A percentile compares a stretch with the other conserved stretches of the same genome.
phyloP scores from a whole-genome alignment of 106 monocot species.

The Alisma plantagoaquatica region DNA sequence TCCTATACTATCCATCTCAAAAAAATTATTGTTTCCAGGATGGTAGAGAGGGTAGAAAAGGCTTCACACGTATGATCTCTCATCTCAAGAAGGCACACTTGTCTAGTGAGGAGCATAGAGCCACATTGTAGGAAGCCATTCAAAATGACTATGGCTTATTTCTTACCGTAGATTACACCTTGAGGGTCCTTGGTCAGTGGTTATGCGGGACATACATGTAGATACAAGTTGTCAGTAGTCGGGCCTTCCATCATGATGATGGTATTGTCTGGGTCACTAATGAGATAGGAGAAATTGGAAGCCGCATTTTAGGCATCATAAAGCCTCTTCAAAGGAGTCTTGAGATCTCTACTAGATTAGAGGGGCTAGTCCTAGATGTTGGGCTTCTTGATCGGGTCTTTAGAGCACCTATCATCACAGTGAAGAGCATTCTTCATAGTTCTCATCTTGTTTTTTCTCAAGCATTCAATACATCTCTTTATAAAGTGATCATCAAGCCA shows the following conservation, averaged over 20 bases:
- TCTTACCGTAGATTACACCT: background rate
- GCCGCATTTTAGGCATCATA: background rate
- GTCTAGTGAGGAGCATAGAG: background rate
- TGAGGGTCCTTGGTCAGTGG: background rate
- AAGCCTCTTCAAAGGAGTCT: background rate
- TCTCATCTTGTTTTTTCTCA: background rate
- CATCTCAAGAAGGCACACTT: background rate
- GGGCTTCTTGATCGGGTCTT: background rate
- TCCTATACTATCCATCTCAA: no score
- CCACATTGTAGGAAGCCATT: background rate
- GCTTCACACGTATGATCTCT: background rate
- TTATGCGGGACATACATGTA: background rate
- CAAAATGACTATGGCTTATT: background rate
- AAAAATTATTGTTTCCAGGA: background rate
- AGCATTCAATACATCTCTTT: background rate
- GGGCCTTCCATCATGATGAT: background rate
- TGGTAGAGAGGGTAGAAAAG: background rate
- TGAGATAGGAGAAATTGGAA: background rate
- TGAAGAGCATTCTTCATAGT: background rate
- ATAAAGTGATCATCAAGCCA: background rate
- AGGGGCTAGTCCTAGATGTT: background rate
- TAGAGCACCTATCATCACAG: background rate
- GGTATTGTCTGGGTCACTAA: background rate
- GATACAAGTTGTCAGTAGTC: background rate
- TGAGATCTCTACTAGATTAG: background rate